Conservation (phyloP, 208 protist species). For the Leishmania amazonensis region DNA sequence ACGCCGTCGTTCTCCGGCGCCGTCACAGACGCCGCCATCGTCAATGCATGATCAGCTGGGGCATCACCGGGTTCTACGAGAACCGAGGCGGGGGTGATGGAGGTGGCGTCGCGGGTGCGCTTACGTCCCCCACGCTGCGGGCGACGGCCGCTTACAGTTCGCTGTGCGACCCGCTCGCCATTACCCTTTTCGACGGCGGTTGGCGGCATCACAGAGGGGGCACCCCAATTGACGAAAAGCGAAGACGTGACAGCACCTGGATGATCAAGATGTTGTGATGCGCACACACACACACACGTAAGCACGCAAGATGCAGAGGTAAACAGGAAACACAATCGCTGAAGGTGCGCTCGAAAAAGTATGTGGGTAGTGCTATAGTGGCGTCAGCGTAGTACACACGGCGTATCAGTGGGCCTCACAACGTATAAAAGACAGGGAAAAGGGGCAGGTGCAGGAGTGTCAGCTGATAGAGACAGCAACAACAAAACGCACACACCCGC, state of each 20-base stretch:
- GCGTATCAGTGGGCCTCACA: neutral
- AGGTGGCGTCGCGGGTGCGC: constrained; percentile 9
- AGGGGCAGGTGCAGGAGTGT: too few species aligned
- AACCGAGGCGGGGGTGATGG: neutral
- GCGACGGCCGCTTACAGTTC: neutral
- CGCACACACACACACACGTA: constrained; percentile 6
- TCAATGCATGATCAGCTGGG: neutral
- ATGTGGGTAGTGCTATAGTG: neutral
- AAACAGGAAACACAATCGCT: neutral
- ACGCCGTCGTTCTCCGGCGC: neutral
- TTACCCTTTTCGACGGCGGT: neutral
- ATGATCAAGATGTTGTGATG: neutral
- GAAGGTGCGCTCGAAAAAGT: neutral
- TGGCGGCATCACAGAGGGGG: constrained; percentile 1
- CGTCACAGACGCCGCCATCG: constrained; percentile 4
- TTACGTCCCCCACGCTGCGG: constrained; percentile 6
- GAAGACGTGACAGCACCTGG: neutral
- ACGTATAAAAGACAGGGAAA: neutral
- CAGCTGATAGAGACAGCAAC: neutral
- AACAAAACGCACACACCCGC: neutral
- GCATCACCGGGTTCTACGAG: neutral
- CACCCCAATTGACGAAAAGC: neutral
- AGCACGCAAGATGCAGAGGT: neutral
- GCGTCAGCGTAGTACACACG: neutral
- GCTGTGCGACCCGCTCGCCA: neutral